Evolutionary conservation across 768 basidiomycete genomes (phyloP), one percentile per base, ranked within the genome.

Genomic region (Trametes sanguinea): DNA sequence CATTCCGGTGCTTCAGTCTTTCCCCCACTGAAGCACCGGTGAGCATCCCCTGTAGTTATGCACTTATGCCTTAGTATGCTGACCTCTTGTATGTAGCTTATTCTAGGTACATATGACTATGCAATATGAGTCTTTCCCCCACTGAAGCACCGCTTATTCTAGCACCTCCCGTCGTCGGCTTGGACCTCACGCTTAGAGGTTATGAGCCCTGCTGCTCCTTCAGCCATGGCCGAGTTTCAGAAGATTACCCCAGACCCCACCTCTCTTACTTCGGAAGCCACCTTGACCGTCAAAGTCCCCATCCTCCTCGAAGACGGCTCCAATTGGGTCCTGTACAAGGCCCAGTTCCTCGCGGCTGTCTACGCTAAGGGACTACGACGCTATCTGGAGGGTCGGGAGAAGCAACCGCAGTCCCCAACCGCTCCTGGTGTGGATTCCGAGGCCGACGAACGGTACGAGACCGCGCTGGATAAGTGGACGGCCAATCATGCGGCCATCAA

Each of bases 131-230:
- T 43, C 14, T 16, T 43, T 14, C 42, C 14, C 42, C 42, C 10
- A 43, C 42, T 43, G 42, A 43, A n/a, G 54, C 54, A 43, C 44
- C 42, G 29, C 40, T 30, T 3, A 9, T 32, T 37, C 37, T 47
- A 57, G 56, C 13, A 22, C 14, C 56, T 17, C 17, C 45, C 42
- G 42, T 43, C 42, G 42, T 16, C 42, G 2, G 33, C 39, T 51
- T 37, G 2, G 17, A 51, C 10, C 42, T 22, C 57, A 1, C 22
- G 48, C 46, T 47, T 43, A 55, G 16, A 64, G 63, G 63, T 64
- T 64, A 64, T 65, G 64, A 57, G 64, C 64, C 64, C 64, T 51
- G 64, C 46, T 35, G 60, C 35, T 53, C 35, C 33, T 2, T 9
- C 22, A 22, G 16, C 10, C 8, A 53, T 40, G 51, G 39, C 39